Evolutionary conservation across 2,329 filamentous ascomycete species (phyloP), one percentile per base, ranked within the genome.

Genomic region (Furcasterigmium furcatum): DNA sequence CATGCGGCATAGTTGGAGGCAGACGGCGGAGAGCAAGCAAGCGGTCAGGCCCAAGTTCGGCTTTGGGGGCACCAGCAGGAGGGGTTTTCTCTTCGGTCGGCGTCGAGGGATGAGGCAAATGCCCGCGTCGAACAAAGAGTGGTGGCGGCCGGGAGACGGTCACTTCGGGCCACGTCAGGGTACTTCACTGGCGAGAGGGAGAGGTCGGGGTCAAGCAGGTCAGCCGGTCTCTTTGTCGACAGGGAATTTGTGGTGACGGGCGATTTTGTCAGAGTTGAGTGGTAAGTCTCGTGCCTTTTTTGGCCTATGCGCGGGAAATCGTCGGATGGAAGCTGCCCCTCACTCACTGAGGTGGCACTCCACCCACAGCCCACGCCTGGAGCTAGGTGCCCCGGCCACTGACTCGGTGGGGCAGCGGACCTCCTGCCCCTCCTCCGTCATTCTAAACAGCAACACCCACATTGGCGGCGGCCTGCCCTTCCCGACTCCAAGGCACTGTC

Each of bases 391-490:
- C n/a, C n/a, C n/a, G n/a, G n/a, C n/a, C n/a, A n/a, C 5, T 13
- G 9, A 19, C 14, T 10, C 34, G 34, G n/a, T 34, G 30, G 10
- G 30, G 12, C n/a, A 13, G 10, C n/a, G n/a, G n/a, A n/a, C 8
- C 30, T 10, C n/a, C 18, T 36, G 34, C 34, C 34, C 34, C 34
- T 36, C 34, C 34, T 36, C 34, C 34, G 34, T 18, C 34, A 36
- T 18, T 18, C 34, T 57, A 46, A 87, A 58, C 85, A 89, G 24
- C 7, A n/a, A n/a, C n/a, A n/a, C n/a, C n/a, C n/a, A n/a, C n/a
- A n/a, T n/a, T n/a, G n/a, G n/a, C n/a, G n/a, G n/a, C n/a, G n/a
- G n/a, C n/a, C n/a, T n/a, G n/a, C n/a, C n/a, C n/a, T n/a, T n/a
- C n/a, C n/a, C n/a, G n/a, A n/a, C n/a, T n/a, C n/a, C n/a, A n/a